Evolutionary conservation across 202 grass and related monocot genomes (phyloP).

Genomic region (Hordeum pubiflorum): DNA sequence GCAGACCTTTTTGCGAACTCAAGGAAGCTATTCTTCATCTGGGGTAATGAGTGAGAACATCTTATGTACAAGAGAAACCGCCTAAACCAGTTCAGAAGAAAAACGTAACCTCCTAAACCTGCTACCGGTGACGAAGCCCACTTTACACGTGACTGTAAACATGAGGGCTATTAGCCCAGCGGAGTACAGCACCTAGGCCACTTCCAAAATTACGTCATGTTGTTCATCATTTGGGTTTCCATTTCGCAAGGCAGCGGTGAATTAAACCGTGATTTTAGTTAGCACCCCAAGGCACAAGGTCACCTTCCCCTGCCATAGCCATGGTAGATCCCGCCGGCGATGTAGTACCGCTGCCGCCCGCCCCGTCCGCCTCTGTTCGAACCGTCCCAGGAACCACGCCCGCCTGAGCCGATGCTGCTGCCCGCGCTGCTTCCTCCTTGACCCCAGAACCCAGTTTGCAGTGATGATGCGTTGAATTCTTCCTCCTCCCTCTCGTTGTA

Average conservation of each 20-base stretch:
- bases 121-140: background rate
- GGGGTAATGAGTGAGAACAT: background rate
- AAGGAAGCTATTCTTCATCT: background rate
- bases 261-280: background rate
- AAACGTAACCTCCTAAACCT: background rate
- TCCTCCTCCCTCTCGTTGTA: conserved; percentile 75
- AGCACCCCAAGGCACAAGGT: background rate
- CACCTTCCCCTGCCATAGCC: conserved; percentile 56
- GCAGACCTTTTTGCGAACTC: background rate
- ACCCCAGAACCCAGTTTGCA: conserved; percentile 15
- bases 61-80: conserved; percentile 5
- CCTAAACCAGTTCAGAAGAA: background rate
- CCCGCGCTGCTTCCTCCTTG: conserved; percentile 31
- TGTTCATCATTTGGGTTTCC: background rate
- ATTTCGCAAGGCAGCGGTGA: background rate
- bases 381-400: conserved; percentile 28
- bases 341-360: conserved; percentile 27
- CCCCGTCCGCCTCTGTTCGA: conserved; percentile 14
- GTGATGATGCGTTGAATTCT: conserved; percentile 30
- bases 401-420: conserved; percentile 6
- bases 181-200: background rate
- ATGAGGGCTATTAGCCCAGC: background rate
- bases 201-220: background rate
- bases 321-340: conserved; percentile 50
- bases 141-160: background rate